Evolutionary conservation across 345 rosid genomes (phyloP), one percentile per base, ranked within the genome.

Genomic region (Heritiera fomes): DNA sequence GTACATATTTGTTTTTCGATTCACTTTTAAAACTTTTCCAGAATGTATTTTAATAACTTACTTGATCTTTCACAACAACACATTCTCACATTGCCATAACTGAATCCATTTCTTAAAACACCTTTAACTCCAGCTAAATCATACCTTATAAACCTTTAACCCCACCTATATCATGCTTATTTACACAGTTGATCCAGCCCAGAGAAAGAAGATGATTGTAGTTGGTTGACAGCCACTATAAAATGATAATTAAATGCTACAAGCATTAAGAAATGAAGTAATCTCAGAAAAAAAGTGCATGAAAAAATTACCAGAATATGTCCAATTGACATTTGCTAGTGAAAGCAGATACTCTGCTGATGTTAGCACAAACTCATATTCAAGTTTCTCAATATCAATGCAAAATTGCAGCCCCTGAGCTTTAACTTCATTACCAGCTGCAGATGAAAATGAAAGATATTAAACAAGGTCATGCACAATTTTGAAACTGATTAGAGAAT

Each of bases 281-380:
- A 52, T 17, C 45, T 71, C 8, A 32, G 65, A 75, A 34, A 75
- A 75, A 55, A 3, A 43, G 43, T 58, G 23, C 28, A 59, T 76
- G 45, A 72, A 62, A 65, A 50, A 62, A 32, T 78, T 91, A 94
- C 99, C 93, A 79, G 85, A 85, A 84, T 83, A 89, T 47, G 85
- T 89, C 94, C 95, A 91, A 79, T 82, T 85, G 47, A 91, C 80
- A 77, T 89, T 90, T 83, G 87, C 88, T 76, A 90, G 83, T 56
- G 89, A 92, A 75, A 96, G 97, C 82, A 89, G 79, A 84, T 88
- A 88, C 85, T 94, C 97, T 53, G 97, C 98, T 7, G 95, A 89
- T 58, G 97, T 91, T 61, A 92, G 86, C 73, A 96, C 87, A 85
- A 86, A 90, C 87, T 96, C 97, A 67, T 81, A 85, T 82, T 96